Evolutionary conservation across 2,329 filamentous ascomycete genomes (phyloP).

Genomic region (Stachybotrys chartarum): DNA sequence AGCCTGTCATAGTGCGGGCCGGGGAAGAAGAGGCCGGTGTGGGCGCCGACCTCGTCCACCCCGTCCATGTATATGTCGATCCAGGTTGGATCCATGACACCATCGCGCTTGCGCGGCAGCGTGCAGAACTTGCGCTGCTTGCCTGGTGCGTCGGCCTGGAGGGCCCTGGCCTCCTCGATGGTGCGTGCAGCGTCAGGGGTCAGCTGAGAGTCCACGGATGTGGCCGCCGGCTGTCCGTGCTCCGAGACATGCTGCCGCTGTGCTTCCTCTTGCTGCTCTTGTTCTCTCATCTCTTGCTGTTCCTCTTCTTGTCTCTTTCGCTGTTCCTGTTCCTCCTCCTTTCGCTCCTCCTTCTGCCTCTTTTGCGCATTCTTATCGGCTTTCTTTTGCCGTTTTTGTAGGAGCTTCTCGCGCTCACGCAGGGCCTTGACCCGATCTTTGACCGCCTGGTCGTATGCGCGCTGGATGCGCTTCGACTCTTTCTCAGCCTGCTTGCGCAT

Average conservation of each 20-base stretch:
- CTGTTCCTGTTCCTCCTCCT: conserved; percentile 13
- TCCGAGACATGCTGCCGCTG: conserved; percentile 1
- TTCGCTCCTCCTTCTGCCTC: conserved; percentile 22
- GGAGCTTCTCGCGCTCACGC: conserved; percentile 53
- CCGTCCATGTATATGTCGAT: conserved; percentile 72
- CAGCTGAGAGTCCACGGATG: conserved; percentile 5
- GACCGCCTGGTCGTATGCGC: conserved; percentile 58
- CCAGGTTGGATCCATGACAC: conserved; percentile 64
- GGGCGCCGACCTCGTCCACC: conserved; percentile 79
- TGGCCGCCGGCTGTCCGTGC: conserved; percentile 2
- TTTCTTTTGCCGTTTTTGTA: conserved; percentile 44
- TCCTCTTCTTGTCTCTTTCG: conserved; percentile 1
- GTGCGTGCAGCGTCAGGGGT: background rate
- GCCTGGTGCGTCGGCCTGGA: conserved; percentile 22
- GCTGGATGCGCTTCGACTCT: conserved; percentile 54
- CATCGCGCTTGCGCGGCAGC: conserved; percentile 49
- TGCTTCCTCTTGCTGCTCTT: conserved; percentile 13
- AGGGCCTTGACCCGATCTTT: conserved; percentile 61
- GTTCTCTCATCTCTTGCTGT: conserved; percentile 1
- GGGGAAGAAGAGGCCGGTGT: conserved; percentile 73
- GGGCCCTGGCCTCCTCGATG: conserved; percentile 5
- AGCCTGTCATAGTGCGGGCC: conserved; percentile 67
- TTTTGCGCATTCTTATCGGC: conserved; percentile 31
- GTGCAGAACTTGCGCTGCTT: conserved; percentile 75
- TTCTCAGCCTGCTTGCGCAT: conserved; percentile 62